A percentile compares a stretch with the other conserved stretches of the same genome.
These are phyloP conservation scores for Ophiostoma pallidulum DNA, from an alignment of 2,329 filamentous ascomycete species.

Conservation along the genomic window DNA sequence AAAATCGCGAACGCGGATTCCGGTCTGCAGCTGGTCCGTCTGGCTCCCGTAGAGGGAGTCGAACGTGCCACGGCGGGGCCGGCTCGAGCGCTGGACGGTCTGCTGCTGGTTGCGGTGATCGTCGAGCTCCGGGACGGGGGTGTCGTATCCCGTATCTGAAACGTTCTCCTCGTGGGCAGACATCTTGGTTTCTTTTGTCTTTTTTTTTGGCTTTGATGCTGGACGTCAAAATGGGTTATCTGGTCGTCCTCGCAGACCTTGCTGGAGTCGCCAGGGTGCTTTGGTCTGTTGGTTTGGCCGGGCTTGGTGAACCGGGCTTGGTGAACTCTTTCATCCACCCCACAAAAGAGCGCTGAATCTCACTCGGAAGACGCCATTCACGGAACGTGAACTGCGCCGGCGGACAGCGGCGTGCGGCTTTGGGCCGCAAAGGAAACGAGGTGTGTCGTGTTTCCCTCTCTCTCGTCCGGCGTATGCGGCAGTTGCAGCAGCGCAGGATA, in stretches of 20 bases:
- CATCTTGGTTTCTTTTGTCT: slow-evolving; percentile 39
- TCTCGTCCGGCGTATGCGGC: slow-evolving; percentile 4
- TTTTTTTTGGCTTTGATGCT: slow-evolving; percentile 23
- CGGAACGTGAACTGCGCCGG: slow-evolving; percentile 14
- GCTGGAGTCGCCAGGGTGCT: neutral
- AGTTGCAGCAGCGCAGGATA: slow-evolving; percentile 7
- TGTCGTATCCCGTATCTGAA: slow-evolving; percentile 56
- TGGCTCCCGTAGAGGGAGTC: slow-evolving; percentile 54
- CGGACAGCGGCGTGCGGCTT: slow-evolving; percentile 18
- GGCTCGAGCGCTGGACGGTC: slow-evolving; percentile 50
- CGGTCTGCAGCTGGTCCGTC: slow-evolving; percentile 21
- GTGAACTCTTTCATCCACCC: slow-evolving; percentile 10
- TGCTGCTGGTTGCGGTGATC: slow-evolving; percentile 68
- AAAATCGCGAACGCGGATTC: slow-evolving; percentile 61
- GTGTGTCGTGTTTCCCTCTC: slow-evolving; percentile 5
- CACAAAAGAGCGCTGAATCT: slow-evolving; percentile 15
- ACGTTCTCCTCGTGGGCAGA: slow-evolving; percentile 53
- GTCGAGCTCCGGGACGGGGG: slow-evolving; percentile 71
- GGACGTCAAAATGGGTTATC: neutral
- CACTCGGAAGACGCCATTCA: slow-evolving; percentile 19
- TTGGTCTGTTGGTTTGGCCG: neutral
- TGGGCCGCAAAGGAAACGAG: slow-evolving; percentile 12
- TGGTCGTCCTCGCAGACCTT: neutral
- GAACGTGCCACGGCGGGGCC: slow-evolving; percentile 61
- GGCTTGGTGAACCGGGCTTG: neutral